Percentiles rank a stretch among this genome's conserved stretches.
Evolutionary conservation across 2,329 filamentous ascomycete genomes (phyloP).

Genomic region (Colletotrichum camelliae): DNA sequence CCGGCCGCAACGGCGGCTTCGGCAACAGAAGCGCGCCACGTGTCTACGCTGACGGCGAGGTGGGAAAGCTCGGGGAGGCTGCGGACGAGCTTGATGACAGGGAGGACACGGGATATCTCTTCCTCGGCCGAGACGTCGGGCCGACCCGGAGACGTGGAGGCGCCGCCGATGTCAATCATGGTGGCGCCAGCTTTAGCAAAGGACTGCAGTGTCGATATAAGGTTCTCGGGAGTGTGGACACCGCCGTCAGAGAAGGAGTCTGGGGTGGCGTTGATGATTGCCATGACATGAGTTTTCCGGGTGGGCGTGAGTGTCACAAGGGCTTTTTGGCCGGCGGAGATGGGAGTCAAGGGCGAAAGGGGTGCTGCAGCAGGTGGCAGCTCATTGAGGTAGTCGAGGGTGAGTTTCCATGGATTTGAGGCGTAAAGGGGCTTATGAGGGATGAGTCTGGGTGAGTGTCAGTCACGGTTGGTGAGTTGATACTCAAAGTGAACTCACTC

Average conservation of each 20-base stretch:
- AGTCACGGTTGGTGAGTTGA: not conserved
- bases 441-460: slow-evolving; percentile 50
- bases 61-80: slow-evolving; percentile 64
- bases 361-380: slow-evolving; percentile 54
- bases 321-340: slow-evolving; percentile 47
- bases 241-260: slow-evolving; percentile 98
- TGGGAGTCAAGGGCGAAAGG: slow-evolving; percentile 64
- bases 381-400: slow-evolving; percentile 66
- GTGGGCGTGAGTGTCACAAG: slow-evolving; percentile 64
- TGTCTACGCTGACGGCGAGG: slow-evolving; percentile 87
- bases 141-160: slow-evolving; percentile 85
- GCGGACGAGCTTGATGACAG: slow-evolving; percentile 77
- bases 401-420: slow-evolving; percentile 63
- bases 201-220: slow-evolving; percentile 62
- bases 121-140: slow-evolving; percentile 72
- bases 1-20: slow-evolving; percentile 77
- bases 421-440: slow-evolving; percentile 59
- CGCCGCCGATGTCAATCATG: slow-evolving; percentile 91
- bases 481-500: slow-evolving; percentile 58
- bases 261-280: slow-evolving; percentile 91
- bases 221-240: slow-evolving; percentile 56
- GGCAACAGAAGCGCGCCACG: slow-evolving; percentile 86
- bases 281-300: slow-evolving; percentile 82
- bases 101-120: slow-evolving; percentile 79
- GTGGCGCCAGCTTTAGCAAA: slow-evolving; percentile 75